Evolutionary conservation across 139 green algal species (phyloP).

Genomic region (Trebouxia sp.): DNA sequence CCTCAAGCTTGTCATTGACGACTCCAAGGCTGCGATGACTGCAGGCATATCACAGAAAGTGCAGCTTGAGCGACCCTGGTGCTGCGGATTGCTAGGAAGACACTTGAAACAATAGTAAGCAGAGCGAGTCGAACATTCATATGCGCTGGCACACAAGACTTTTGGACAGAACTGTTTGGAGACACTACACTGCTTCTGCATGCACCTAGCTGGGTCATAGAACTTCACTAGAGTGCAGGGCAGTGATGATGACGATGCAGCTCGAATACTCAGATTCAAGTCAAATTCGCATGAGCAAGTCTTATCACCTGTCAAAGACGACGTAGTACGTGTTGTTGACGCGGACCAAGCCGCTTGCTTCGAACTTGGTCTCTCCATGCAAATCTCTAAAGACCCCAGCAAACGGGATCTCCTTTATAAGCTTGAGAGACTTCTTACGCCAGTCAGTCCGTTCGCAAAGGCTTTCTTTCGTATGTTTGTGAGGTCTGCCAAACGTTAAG

Average conservation of each 20-base stretch:
- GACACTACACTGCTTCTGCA: neutral
- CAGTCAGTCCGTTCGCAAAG: conserved; percentile 17
- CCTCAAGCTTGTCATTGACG: neutral
- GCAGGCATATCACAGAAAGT: no score
- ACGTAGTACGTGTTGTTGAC: conserved; percentile 26
- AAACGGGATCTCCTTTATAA: conserved; percentile 18
- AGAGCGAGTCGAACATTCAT: no score
- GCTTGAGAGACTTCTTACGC: conserved; percentile 19
- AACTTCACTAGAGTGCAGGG: neutral
- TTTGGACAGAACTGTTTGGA: neutral
- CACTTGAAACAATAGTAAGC: no score
- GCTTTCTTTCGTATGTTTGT: neutral
- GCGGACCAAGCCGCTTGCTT: conserved; percentile 24
- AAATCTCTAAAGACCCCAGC: conserved; percentile 23
- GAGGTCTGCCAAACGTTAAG: neutral
- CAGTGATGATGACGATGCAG: neutral
- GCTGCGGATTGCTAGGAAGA: no score
- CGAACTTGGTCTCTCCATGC: conserved; percentile 32
- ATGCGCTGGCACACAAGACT: no score
- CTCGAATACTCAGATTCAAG: neutral
- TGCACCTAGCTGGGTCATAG: no score
- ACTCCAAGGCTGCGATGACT: conserved; percentile 27
- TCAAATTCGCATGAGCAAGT: neutral
- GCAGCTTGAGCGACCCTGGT: no score
- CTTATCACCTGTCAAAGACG: conserved; percentile 30